Conservation (phyloP, 257 asterid genomes). For the Henckelia pumila region DNA sequence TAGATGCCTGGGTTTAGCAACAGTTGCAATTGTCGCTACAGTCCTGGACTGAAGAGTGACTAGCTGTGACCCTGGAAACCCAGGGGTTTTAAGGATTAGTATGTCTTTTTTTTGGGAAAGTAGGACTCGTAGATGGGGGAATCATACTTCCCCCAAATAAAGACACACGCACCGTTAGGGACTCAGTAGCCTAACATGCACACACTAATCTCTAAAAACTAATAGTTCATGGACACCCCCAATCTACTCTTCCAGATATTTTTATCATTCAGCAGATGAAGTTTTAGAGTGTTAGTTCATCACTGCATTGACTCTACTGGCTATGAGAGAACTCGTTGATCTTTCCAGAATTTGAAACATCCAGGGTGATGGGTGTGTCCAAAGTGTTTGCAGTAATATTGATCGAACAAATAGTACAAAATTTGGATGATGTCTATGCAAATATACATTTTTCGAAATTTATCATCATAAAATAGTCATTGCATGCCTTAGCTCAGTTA, state of each 20-base stretch:
- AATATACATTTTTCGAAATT: neutral
- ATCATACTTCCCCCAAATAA: too few species aligned
- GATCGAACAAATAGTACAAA: neutral
- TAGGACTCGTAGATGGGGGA: too few species aligned
- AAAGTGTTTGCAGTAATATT: neutral
- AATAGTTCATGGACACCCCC: neutral
- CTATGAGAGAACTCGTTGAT: neutral
- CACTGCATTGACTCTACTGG: neutral
- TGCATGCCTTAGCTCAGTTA: neutral
- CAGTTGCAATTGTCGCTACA: conserved; percentile 8
- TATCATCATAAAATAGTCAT: neutral
- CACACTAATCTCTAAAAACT: too few species aligned
- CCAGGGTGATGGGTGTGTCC: neutral
- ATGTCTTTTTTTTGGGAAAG: too few species aligned
- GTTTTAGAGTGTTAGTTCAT: neutral
- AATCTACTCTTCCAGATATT: neutral
- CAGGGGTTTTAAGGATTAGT: too few species aligned
- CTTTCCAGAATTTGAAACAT: neutral
- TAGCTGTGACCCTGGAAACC: neutral
- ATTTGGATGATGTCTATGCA: neutral
- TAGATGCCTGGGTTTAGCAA: neutral
- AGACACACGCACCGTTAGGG: too few species aligned
- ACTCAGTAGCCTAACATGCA: too few species aligned
- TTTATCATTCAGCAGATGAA: conserved; percentile 9
- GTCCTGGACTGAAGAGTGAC: conserved; percentile 11